Evolutionary conservation across 129 eudicot genomes (phyloP).

Genomic region (Cynara cardunculus): DNA sequence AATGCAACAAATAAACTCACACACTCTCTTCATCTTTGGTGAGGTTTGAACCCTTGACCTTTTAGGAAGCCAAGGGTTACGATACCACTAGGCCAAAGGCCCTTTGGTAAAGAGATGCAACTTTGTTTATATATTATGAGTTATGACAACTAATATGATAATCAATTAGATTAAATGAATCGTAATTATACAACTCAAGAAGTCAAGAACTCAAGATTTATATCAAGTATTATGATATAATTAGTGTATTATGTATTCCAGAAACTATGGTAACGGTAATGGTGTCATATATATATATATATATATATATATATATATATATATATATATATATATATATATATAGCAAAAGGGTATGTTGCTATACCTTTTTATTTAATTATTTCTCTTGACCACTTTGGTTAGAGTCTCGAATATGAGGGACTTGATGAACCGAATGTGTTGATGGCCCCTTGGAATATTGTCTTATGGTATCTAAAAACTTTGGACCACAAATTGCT

Average conservation of each 20-base stretch:
- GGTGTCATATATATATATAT: neutral
- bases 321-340: no score
- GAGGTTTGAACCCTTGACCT: no score
- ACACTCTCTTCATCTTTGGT: no score
- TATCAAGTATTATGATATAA: neutral
- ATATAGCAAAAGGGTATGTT: neutral
- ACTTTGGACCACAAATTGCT: conserved; percentile 28
- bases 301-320: no score
- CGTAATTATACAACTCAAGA: neutral
- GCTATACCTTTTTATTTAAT: neutral
- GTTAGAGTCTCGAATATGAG: conserved; percentile 8
- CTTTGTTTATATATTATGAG: no score
- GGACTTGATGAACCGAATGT: conserved; percentile 15
- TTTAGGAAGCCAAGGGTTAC: no score
- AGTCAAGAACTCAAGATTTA: neutral
- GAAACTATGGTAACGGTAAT: no score
- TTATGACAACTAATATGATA: neutral
- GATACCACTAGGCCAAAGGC: no score
- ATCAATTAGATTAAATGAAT: neutral
- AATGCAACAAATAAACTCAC: no score
- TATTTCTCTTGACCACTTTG: conserved; percentile 16
- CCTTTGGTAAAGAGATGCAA: no score
- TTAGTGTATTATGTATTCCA: no score
- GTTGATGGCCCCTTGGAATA: conserved; percentile 27
- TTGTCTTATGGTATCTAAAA: conserved; percentile 7